Percentiles rank a stretch among this genome's conserved stretches.
Evolutionary conservation across 176 grass and related monocot genomes (phyloP).

Genomic region (Cymbopogon citratus): DNA sequence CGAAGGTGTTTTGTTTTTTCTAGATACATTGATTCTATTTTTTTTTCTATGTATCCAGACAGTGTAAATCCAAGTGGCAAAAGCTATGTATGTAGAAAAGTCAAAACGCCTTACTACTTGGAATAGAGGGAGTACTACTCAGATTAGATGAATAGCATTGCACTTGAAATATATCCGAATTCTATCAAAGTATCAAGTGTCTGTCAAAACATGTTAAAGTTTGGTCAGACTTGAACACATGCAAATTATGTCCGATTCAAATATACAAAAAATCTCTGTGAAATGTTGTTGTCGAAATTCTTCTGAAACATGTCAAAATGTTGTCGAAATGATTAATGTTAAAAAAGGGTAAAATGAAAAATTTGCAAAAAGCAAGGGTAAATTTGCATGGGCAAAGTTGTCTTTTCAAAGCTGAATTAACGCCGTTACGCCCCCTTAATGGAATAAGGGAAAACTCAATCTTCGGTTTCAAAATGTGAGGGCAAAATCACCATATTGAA

Average conservation of each 20-base stretch:
- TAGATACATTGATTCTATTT: neutral
- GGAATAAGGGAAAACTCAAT: neutral
- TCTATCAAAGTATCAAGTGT: neutral
- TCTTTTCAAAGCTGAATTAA: neutral
- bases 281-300: neutral
- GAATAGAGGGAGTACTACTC: neutral
- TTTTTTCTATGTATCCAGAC: neutral
- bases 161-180: neutral
- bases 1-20: neutral
- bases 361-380: neutral
- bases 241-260: neutral
- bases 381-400: neutral
- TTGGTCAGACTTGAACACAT: neutral
- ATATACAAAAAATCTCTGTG: neutral
- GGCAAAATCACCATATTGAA: neutral
- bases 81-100: no score
- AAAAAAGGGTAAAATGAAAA: neutral
- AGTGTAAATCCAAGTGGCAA: neutral
- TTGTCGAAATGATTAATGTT: neutral
- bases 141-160: neutral
- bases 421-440: neutral
- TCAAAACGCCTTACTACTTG: no score
- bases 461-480: neutral
- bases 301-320: neutral
- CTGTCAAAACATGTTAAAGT: neutral